Evolutionary conservation across 83 land plant genomes (phyloP).

Genomic region (Picea mariana): DNA sequence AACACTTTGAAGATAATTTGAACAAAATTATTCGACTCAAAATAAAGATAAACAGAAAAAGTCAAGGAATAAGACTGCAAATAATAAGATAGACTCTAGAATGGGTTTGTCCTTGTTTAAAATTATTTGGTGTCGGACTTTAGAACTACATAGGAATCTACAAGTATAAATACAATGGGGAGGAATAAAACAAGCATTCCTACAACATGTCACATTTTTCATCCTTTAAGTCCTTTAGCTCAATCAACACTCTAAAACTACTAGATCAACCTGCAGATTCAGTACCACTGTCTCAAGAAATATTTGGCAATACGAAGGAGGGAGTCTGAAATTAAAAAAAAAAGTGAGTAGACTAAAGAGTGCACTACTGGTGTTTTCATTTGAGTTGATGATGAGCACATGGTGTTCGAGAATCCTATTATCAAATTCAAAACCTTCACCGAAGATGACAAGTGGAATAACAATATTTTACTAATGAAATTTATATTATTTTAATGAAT

Average conservation of each 20-base stretch:
- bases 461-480: no score
- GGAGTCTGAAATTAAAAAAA: no score
- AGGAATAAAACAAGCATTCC: not conserved
- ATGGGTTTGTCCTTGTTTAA: constrained; percentile 57
- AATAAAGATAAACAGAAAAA: constrained; percentile 14
- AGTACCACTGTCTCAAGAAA: no score
- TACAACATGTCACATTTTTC: constrained; percentile 15
- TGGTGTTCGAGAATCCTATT: no score
- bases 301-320: no score
- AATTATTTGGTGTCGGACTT: constrained; percentile 45
- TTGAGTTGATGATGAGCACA: no score
- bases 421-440: no score
- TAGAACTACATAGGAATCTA: constrained; percentile 20
- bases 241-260: not conserved
- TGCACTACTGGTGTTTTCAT: no score
- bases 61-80: constrained; percentile 3
- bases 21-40: constrained; percentile 36
- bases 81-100: constrained; percentile 8
- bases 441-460: no score
- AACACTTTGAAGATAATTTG: constrained; percentile 14
- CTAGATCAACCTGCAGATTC: not conserved
- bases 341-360: no score
- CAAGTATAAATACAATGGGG: constrained; percentile 8
- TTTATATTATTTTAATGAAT: no score
- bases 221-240: constrained; percentile 19